These are phyloP conservation scores for Penicillium samsonianum DNA, from an alignment of 495 filamentous ascomycete species.

Conservation along the genomic window DNA sequence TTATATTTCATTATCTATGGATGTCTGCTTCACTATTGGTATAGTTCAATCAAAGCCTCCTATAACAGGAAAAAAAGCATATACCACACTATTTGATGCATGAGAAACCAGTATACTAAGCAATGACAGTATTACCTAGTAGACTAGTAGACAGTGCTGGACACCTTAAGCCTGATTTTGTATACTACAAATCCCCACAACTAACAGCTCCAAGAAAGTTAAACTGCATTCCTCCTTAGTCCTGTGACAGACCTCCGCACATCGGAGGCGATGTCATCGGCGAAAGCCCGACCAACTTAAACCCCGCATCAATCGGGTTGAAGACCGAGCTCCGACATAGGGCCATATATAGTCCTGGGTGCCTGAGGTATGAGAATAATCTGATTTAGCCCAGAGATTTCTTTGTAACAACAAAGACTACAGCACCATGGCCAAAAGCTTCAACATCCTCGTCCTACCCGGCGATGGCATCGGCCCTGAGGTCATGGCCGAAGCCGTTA, in stretches of 20 bases:
- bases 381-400: background rate
- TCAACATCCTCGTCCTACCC: conserved; percentile 54
- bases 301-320: conserved; percentile 27
- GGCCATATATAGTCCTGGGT: background rate
- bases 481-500: conserved; percentile 53
- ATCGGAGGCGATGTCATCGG: conserved; percentile 16
- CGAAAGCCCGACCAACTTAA: conserved; percentile 18
- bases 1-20: background rate
- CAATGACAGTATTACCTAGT: background rate
- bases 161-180: background rate
- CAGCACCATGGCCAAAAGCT: conserved; percentile 26
- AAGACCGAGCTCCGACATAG: conserved; percentile 26
- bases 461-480: conserved; percentile 59
- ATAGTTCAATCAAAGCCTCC: background rate
- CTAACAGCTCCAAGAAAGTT: background rate
- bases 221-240: background rate
- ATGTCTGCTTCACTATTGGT: background rate
- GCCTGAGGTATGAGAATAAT: background rate
- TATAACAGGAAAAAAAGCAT: background rate
- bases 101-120: background rate
- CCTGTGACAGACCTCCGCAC: conserved; percentile 2
- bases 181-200: background rate
- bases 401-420: background rate
- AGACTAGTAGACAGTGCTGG: background rate
- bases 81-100: background rate